phyloP scores from a whole-genome alignment of 345 rosid species.

The Carallia pectinifolia region DNA sequence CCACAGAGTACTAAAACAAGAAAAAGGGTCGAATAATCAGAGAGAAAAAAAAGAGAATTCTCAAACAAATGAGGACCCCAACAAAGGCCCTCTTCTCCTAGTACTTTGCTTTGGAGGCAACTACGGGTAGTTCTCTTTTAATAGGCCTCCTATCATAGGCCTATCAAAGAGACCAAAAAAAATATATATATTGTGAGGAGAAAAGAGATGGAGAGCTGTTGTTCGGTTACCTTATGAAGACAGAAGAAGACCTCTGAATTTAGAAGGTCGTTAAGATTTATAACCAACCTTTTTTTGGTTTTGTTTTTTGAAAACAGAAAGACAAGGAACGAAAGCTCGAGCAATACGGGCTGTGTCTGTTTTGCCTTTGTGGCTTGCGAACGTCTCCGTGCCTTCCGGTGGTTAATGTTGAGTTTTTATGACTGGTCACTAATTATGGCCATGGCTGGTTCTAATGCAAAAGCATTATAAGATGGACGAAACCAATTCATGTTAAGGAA shows the following conservation, averaged over 20 bases:
- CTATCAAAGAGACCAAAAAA: slow-evolving; percentile 2
- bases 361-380: slow-evolving; percentile 33
- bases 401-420: neutral
- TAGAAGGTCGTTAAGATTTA: neutral
- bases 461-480: too few species aligned
- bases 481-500: too few species aligned
- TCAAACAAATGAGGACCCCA: neutral
- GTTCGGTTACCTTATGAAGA: slow-evolving; percentile 2
- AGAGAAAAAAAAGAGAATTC: slow-evolving; percentile 4
- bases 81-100: neutral
- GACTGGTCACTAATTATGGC: too few species aligned
- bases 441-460: too few species aligned
- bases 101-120: neutral
- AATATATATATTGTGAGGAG: neutral
- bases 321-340: slow-evolving; percentile 7
- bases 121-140: neutral
- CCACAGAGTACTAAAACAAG: neutral
- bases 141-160: slow-evolving; percentile 11
- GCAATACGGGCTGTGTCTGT: slow-evolving; percentile 20
- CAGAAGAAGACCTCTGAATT: neutral
- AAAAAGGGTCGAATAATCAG: neutral
- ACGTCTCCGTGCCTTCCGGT: slow-evolving; percentile 13
- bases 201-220: neutral
- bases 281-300: neutral
- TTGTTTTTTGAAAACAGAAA: too few species aligned